Base-by-base conservation (phyloP, 176 grass and related monocot species). In the Bonia amplexicaulis region DNA sequence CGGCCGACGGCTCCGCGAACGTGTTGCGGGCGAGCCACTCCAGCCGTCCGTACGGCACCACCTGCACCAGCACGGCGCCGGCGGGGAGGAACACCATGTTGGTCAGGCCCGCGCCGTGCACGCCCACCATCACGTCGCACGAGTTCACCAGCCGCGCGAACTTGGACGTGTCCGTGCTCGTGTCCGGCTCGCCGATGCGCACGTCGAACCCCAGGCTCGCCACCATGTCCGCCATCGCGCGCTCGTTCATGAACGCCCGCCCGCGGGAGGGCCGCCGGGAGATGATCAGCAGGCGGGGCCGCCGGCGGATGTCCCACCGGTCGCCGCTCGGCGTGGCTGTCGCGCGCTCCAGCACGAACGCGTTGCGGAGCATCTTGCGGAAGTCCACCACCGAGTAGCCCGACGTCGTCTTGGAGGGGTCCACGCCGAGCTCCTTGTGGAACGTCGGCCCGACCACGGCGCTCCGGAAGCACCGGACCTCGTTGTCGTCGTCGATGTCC, bases 51-150 rank as follows among this genome's bases (percentile, higher is more conserved):
- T 89, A 91, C 19, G 93, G 96, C 45, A 98, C 91, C 72, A 98
- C 87, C 91, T 98, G 96, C 7, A 98, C 89, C 29, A 98, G 45
- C 60, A 98, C 93, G 0, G 96, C 93, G 1, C 96, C 96, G 0
- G 91, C 93, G 0, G 93, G 96, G 3, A 98, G 72, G 86, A 98
- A 98, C 70, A 98, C 93, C 96, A 98, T 95, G 90, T 94, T 95
- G 20, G 96, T 95, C 7, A 98, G 92, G 49, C 93, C 96, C 0
- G 96, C 96, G 37, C 96, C 96, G 69, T 98, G 96, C 26, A 89
- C 96, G 15, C 96, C 96, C 19, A 98, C 87, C 91, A 98, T 92
- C 20, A 98, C 96, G 80, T 98, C 96, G 82, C 88, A 89, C 13
- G 96, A 93, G 73, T 98, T 98, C 49, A 98, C 96, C 9, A 95